Conservation (phyloP, 208 protist genomes). For the Leishmania tropica region DNA sequence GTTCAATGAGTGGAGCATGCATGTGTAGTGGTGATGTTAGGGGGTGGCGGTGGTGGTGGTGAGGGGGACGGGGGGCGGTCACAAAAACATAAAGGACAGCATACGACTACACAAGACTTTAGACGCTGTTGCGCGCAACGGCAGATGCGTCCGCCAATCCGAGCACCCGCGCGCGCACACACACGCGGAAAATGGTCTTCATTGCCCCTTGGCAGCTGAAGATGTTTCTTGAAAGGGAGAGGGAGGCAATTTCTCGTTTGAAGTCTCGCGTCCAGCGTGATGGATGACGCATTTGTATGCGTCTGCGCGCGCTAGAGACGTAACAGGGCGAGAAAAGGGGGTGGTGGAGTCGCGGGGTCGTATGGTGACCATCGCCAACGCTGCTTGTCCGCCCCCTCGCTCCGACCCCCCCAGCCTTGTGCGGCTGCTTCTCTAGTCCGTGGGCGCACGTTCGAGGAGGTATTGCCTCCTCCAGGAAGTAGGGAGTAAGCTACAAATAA, state of each 20-base stretch:
- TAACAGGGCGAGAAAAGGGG: background rate
- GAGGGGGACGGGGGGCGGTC: background rate
- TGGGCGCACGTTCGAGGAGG: background rate
- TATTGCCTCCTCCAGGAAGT: background rate
- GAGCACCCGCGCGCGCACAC: background rate
- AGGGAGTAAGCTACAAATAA: slow-evolving; percentile 30
- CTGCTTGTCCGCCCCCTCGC: background rate
- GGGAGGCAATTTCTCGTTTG: background rate
- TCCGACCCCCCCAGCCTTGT: background rate
- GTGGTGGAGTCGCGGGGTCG: too few species aligned
- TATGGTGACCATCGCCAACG: background rate
- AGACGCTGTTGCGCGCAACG: background rate
- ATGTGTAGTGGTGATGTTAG: background rate
- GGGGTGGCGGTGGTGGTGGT: background rate
- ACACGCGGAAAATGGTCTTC: background rate
- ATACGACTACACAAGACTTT: background rate
- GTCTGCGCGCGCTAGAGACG: background rate
- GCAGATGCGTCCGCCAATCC: background rate
- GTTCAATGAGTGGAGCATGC: too few species aligned
- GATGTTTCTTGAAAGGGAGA: background rate
- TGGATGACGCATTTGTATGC: background rate
- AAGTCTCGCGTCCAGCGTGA: background rate
- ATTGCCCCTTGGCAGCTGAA: background rate
- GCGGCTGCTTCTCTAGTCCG: background rate
- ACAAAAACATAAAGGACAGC: background rate